A percentile compares a stretch with the other conserved stretches of the same genome.
Conservation (phyloP, 257 asterid species). For the Nicotiana noctiflora region DNA sequence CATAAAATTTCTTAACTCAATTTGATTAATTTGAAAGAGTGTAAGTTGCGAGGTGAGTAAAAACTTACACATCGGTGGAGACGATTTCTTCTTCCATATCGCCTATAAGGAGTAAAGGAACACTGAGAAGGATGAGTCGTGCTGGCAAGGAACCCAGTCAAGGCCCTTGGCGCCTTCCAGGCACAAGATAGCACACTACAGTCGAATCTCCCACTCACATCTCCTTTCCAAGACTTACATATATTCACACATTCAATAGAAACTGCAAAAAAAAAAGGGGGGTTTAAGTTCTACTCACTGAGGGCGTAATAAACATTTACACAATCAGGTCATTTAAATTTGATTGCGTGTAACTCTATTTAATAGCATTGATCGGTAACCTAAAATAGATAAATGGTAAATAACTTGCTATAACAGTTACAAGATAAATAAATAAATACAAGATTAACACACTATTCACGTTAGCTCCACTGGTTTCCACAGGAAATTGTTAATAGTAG, state of each 20-base stretch:
- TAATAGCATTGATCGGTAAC: too few relatives aligned
- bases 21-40: neutral
- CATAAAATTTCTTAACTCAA: neutral
- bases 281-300: too few relatives aligned
- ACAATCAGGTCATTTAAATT: too few relatives aligned
- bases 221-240: slow-evolving; percentile 73
- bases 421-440: neutral
- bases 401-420: too few relatives aligned
- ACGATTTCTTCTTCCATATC: slow-evolving; percentile 32
- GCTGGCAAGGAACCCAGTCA: slow-evolving; percentile 82
- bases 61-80: slow-evolving; percentile 50
- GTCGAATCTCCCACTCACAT: slow-evolving; percentile 54
- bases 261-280: slow-evolving; percentile 41
- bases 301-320: too few relatives aligned
- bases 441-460: neutral
- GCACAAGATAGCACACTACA: slow-evolving; percentile 72
- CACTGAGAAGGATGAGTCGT: slow-evolving; percentile 58
- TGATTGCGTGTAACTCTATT: too few relatives aligned
- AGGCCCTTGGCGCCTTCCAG: slow-evolving; percentile 69
- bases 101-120: slow-evolving; percentile 22
- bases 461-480: neutral
- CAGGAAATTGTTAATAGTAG: neutral
- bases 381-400: too few relatives aligned
- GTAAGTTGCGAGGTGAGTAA: neutral
- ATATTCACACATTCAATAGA: slow-evolving; percentile 67